phyloP scores from a whole-genome alignment of 805 yeast genomes.

The Sungouiozyma intestinalis region DNA sequence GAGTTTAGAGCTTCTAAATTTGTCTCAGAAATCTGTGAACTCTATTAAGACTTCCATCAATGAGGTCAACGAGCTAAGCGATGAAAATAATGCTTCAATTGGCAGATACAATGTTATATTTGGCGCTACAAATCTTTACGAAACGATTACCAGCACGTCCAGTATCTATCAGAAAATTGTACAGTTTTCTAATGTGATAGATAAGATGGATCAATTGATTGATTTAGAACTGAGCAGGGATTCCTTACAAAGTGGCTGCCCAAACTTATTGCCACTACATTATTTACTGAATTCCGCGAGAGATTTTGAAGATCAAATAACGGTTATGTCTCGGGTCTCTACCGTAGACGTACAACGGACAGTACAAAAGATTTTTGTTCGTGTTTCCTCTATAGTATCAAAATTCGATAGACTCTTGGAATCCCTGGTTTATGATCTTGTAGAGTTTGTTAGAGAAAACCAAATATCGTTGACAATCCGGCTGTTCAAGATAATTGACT shows the following conservation, averaged over 20 bases:
- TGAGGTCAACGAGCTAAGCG: constrained; percentile 39
- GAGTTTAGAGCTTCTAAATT: constrained; percentile 30
- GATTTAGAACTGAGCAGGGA: constrained; percentile 31
- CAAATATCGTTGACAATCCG: constrained; percentile 61
- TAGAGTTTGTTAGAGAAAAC: constrained; percentile 63
- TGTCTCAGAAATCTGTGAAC: constrained; percentile 38
- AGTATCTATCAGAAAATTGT: constrained; percentile 53
- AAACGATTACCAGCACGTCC: constrained; percentile 61
- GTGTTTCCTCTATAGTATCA: constrained; percentile 31
- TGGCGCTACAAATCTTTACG: constrained; percentile 55
- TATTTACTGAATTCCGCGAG: constrained; percentile 58
- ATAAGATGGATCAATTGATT: constrained; percentile 42
- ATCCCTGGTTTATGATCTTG: constrained; percentile 55
- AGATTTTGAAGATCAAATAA: constrained; percentile 69
- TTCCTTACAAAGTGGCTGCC: constrained; percentile 32
- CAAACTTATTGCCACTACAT: constrained; percentile 57
- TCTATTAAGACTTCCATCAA: constrained; percentile 37
- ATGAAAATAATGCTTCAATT: constrained; percentile 49
- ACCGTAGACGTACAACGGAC: constrained; percentile 61
- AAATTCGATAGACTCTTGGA: constrained; percentile 56
- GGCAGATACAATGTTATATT: constrained; percentile 60
- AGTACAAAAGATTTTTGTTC: constrained; percentile 35
- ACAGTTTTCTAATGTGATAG: constrained; percentile 41
- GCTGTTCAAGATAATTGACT: constrained; percentile 65
- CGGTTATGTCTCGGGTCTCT: constrained; percentile 39